Conservation (phyloP, 306 rosid species). For the Corylus avellana region DNA sequence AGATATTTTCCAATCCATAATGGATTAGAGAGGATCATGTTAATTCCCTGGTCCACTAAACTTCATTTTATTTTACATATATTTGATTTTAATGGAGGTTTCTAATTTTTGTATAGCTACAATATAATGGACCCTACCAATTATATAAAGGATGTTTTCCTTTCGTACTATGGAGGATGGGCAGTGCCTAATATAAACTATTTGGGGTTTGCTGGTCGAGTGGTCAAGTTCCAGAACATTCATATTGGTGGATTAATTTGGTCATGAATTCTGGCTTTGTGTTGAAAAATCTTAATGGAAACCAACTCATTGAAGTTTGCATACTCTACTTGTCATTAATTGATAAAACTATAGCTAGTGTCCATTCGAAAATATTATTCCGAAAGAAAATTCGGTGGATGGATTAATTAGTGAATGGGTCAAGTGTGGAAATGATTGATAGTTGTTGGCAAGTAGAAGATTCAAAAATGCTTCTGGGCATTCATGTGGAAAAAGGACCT, state of each 20-base stretch:
- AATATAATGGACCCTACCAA: neutral
- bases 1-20: too few species aligned
- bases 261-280: conserved; percentile 16
- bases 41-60: too few species aligned
- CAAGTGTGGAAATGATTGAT: too few species aligned
- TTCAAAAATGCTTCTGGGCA: too few species aligned
- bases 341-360: neutral
- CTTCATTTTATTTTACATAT: too few species aligned
- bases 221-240: conserved; percentile 82
- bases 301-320: neutral
- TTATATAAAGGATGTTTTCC: conserved; percentile 3
- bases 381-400: too few species aligned
- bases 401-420: too few species aligned
- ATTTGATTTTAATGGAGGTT: neutral
- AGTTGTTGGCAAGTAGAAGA: too few species aligned
- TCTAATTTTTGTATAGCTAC: neutral
- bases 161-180: conserved; percentile 93
- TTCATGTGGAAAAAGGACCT: too few species aligned
- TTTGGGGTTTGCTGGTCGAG: conserved; percentile 78
- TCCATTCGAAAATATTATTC: too few species aligned
- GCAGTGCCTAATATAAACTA: conserved; percentile 92
- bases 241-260: conserved; percentile 74
- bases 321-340: neutral
- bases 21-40: too few species aligned
- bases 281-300: neutral